phyloP scores from a whole-genome alignment of 345 rosid genomes.

The Eucalyptus sideroxylon region DNA sequence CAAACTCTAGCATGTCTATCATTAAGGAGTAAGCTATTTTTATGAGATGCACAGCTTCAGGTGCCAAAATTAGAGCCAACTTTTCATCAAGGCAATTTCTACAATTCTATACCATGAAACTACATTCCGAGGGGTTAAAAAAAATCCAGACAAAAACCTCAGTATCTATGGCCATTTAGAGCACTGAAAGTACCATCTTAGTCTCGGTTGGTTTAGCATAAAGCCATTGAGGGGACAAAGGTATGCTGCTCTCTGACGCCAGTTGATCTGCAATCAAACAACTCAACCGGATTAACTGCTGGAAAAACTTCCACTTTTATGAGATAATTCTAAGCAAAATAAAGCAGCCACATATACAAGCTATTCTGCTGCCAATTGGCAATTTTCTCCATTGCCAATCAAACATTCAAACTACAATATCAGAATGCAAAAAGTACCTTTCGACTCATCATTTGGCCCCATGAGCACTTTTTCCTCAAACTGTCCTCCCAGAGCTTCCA shows the following conservation, averaged over 20 bases:
- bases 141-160: neutral
- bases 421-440: constrained; percentile 18
- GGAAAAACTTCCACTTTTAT: neutral
- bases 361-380: neutral
- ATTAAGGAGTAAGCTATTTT: neutral
- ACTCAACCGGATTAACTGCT: neutral
- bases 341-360: neutral
- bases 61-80: neutral
- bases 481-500: constrained; percentile 27
- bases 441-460: constrained; percentile 23
- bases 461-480: constrained; percentile 19
- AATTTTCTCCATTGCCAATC: neutral
- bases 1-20: neutral
- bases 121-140: neutral
- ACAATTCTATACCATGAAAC: neutral
- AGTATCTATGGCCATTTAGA: neutral
- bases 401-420: neutral
- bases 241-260: constrained; percentile 70
- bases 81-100: neutral
- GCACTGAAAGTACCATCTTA: constrained; percentile 23
- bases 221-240: constrained; percentile 94
- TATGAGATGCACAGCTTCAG: neutral
- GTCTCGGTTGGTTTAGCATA: constrained; percentile 61
- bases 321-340: neutral
- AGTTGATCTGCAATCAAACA: constrained; percentile 44